Percentiles rank a stretch among this genome's conserved stretches.
phyloP scores from a whole-genome alignment of 257 asterid genomes.

The Scutellaria baicalensis region DNA sequence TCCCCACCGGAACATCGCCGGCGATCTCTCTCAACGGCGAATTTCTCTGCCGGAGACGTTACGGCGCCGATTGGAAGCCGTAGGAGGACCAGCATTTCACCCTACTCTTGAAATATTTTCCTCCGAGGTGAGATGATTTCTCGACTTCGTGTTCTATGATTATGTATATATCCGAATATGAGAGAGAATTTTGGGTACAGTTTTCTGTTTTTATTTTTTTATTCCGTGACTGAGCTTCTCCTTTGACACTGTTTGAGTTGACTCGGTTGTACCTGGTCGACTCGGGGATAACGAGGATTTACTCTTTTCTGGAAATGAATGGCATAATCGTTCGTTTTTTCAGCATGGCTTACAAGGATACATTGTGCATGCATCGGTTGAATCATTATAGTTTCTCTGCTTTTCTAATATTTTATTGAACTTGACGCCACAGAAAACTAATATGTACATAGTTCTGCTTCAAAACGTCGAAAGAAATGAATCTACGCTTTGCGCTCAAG shows the following conservation, averaged over 20 bases:
- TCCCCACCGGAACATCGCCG: constrained; percentile 1
- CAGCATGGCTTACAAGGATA: background rate
- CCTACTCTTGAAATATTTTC: too few relatives aligned
- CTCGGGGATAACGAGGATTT: background rate
- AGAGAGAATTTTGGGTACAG: background rate
- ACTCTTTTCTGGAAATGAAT: background rate
- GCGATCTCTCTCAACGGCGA: background rate
- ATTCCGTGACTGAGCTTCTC: background rate
- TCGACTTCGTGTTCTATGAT: background rate
- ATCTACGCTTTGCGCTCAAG: too few relatives aligned
- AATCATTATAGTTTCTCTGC: background rate
- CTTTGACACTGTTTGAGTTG: background rate
- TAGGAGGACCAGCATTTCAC: background rate
- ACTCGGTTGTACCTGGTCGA: constrained; percentile 7
- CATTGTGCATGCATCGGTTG: background rate
- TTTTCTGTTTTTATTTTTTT: background rate
- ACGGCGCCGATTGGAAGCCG: background rate
- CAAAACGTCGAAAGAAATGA: background rate
- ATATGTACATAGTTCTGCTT: background rate
- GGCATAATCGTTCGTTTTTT: background rate
- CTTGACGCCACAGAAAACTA: too few relatives aligned
- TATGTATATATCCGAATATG: background rate
- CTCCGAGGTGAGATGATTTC: constrained; percentile 1
- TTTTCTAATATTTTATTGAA: background rate
- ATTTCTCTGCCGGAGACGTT: background rate